phyloP scores from a whole-genome alignment of 2,329 filamentous ascomycete genomes.

The Neofusicoccum parvum region DNA sequence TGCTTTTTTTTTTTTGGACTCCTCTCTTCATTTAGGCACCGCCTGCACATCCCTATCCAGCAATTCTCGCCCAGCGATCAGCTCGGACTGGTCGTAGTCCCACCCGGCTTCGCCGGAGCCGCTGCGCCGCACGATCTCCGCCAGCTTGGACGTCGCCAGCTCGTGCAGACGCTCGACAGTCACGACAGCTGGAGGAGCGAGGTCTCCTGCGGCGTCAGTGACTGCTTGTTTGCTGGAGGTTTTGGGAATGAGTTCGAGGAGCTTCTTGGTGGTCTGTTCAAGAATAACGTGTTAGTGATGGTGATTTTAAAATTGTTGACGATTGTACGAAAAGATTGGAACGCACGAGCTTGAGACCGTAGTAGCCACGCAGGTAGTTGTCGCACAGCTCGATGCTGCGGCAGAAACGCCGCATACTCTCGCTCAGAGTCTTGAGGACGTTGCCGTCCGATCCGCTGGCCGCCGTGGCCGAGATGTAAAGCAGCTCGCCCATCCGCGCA shows the following conservation, averaged over 20 bases:
- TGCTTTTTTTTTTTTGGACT: not conserved
- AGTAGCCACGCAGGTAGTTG: slow-evolving; percentile 88
- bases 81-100: slow-evolving; percentile 73
- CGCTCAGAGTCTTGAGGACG: slow-evolving; percentile 58
- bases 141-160: slow-evolving; percentile 71
- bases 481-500: slow-evolving; percentile 80
- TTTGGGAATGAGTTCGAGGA: slow-evolving; percentile 31
- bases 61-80: slow-evolving; percentile 70
- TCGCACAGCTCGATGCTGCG: slow-evolving; percentile 93
- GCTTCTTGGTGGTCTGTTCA: slow-evolving; percentile 22
- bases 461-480: slow-evolving; percentile 65
- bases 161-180: slow-evolving; percentile 71
- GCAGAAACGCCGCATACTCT: slow-evolving; percentile 82
- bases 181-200: slow-evolving; percentile 56
- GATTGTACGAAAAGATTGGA: not conserved
- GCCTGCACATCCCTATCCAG: slow-evolving; percentile 55
- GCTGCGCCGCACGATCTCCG: slow-evolving; percentile 72
- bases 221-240: slow-evolving; percentile 28
- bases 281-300: not conserved
- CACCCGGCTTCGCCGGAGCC: slow-evolving; percentile 64
- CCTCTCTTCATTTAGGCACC: slow-evolving; percentile 5
- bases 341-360: slow-evolving; percentile 79
- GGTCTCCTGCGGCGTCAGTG: slow-evolving; percentile 38
- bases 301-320: not conserved
- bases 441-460: slow-evolving; percentile 40